Conservation (phyloP, 2,329 filamentous ascomycete species). For the Fonsecaea monophora region DNA sequence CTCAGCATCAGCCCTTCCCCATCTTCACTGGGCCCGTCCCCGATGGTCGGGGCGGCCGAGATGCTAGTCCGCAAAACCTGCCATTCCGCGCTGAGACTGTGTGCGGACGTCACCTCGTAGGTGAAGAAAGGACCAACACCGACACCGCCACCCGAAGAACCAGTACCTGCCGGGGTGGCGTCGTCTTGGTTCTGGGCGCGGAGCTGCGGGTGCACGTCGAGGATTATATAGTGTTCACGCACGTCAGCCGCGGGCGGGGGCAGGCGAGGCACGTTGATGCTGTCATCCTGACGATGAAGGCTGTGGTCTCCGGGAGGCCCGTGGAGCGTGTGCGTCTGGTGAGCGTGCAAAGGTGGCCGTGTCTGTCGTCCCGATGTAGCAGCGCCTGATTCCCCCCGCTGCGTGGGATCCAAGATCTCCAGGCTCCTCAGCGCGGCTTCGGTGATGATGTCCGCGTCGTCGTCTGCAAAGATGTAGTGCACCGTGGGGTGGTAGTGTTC, state of each 20-base stretch:
- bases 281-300: constrained; percentile 35
- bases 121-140: constrained; percentile 60
- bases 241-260: constrained; percentile 56
- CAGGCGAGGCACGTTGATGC: constrained; percentile 46
- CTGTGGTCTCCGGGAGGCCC: background rate
- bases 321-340: background rate
- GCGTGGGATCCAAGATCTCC: constrained; percentile 45
- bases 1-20: constrained; percentile 53
- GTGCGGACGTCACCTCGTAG: constrained; percentile 68
- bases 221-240: constrained; percentile 63
- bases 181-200: constrained; percentile 21
- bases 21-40: constrained; percentile 56
- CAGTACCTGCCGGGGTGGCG: constrained; percentile 37
- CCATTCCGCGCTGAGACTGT: constrained; percentile 78
- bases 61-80: constrained; percentile 64
- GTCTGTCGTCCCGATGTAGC: constrained; percentile 17
- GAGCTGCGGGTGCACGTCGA: constrained; percentile 57
- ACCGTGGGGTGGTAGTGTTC: constrained; percentile 83
- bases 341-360: constrained; percentile 9
- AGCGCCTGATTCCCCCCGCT: constrained; percentile 25
- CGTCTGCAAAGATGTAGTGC: constrained; percentile 92
- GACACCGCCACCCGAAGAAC: constrained; percentile 43
- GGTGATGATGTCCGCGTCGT: constrained; percentile 79
- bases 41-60: constrained; percentile 68
- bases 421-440: constrained; percentile 66